Evolutionary conservation across 345 rosid species (phyloP).

Genomic region (Pistacia integerrima): DNA sequence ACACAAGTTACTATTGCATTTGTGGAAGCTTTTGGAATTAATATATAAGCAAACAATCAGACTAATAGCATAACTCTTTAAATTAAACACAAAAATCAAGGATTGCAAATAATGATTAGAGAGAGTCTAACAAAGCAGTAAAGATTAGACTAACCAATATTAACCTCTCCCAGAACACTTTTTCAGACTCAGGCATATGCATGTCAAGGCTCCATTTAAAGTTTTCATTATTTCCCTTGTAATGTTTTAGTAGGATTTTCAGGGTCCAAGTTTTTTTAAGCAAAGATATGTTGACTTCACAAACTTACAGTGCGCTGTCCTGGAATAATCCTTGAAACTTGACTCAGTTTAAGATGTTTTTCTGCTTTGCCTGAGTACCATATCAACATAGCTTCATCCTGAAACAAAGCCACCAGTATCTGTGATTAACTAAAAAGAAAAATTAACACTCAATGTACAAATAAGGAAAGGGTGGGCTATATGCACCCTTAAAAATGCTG

Average conservation of each 20-base stretch:
- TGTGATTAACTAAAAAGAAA: conserved; percentile 7
- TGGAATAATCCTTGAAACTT: conserved; percentile 72
- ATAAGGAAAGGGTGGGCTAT: no score
- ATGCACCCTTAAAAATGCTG: no score
- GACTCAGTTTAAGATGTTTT: conserved; percentile 68
- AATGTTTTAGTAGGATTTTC: background rate
- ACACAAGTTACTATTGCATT: conserved; percentile 14
- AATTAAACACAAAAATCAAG: background rate
- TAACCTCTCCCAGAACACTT: background rate
- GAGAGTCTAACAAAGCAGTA: background rate
- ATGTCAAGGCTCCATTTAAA: background rate
- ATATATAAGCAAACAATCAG: background rate
- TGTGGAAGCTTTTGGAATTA: background rate
- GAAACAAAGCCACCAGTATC: conserved; percentile 27
- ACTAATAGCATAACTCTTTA: background rate
- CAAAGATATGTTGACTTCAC: background rate
- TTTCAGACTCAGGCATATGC: conserved; percentile 10
- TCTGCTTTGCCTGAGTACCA: conserved; percentile 93
- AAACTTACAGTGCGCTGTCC: conserved; percentile 96
- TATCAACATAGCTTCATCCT: conserved; percentile 87
- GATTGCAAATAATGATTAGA: background rate
- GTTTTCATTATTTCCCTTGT: background rate
- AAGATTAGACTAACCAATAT: background rate
- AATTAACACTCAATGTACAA: background rate
- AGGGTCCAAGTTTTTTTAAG: background rate